Evolutionary conservation across 139 green algal genomes (phyloP).

Genomic region (Chlorella sp.): DNA sequence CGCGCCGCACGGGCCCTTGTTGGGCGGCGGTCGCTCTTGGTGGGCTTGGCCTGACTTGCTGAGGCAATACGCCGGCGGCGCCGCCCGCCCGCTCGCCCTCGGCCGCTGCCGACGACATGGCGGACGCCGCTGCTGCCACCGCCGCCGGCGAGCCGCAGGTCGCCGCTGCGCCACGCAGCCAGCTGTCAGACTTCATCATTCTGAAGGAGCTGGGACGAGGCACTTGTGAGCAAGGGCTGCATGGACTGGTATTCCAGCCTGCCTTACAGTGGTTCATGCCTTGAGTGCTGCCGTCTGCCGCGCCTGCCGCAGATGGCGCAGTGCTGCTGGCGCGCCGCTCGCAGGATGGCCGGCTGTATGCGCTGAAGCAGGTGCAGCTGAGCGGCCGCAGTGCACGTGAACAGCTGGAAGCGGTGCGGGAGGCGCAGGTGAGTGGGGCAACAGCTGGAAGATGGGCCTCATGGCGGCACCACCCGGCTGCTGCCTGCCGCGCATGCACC

Average conservation of each 20-base stretch:
- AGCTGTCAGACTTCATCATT: background rate
- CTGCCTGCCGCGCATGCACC: background rate
- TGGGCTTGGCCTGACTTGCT: too few relatives aligned
- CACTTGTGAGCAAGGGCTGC: background rate
- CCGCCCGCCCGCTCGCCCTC: background rate
- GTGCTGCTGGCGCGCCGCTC: background rate
- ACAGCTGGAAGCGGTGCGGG: conserved; percentile 16
- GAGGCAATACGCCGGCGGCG: too few relatives aligned
- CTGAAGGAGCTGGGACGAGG: conserved; percentile 10
- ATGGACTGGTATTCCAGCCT: too few relatives aligned
- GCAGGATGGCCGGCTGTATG: conserved; percentile 2
- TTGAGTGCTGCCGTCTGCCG: too few relatives aligned
- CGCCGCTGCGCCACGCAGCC: background rate
- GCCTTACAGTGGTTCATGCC: too few relatives aligned
- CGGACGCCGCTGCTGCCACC: background rate
- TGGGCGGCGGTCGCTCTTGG: too few relatives aligned
- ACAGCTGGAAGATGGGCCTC: too few relatives aligned
- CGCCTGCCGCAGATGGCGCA: background rate
- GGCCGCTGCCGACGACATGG: background rate
- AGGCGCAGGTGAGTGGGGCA: background rate
- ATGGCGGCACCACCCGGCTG: too few relatives aligned
- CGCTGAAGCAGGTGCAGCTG: conserved; percentile 11
- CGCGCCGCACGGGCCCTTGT: too few relatives aligned
- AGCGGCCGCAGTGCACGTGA: background rate
- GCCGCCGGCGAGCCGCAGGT: background rate